Percentiles rank a stretch among this genome's conserved stretches.
Conservation (phyloP, 129 eudicot genomes). For the Lonicera japonica region DNA sequence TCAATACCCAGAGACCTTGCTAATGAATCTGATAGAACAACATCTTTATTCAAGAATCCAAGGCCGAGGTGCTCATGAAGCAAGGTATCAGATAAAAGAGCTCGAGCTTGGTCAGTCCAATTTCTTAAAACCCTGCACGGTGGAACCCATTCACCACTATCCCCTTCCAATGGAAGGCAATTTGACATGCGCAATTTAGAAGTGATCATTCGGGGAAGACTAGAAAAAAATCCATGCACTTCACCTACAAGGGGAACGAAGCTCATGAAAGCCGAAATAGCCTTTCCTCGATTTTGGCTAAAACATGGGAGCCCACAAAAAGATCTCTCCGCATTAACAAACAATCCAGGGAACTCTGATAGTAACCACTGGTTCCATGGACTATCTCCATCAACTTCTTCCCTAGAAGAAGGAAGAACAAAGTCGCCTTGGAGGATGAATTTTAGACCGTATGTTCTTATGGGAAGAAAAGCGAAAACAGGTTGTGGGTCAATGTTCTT, state of each 20-base stretch:
- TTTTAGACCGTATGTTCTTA: slow-evolving; percentile 80
- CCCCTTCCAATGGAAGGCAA: slow-evolving; percentile 68
- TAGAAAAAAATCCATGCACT: slow-evolving; percentile 84
- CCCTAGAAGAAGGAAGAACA: slow-evolving; percentile 93
- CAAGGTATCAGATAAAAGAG: slow-evolving; percentile 62
- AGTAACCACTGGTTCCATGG: slow-evolving; percentile 93
- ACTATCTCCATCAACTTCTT: slow-evolving; percentile 88
- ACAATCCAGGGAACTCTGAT: slow-evolving; percentile 69
- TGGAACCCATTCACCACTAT: slow-evolving; percentile 58
- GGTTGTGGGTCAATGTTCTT: slow-evolving; percentile 56
- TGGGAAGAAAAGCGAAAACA: slow-evolving; percentile 92
- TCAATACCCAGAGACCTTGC: slow-evolving; percentile 71
- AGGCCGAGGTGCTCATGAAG: slow-evolving; percentile 79
- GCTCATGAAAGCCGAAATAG: slow-evolving; percentile 61
- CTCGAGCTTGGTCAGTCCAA: slow-evolving; percentile 63
- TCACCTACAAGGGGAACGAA: slow-evolving; percentile 85
- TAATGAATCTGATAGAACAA: slow-evolving; percentile 54
- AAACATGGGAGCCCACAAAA: slow-evolving; percentile 75
- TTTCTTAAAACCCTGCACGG: slow-evolving; percentile 79
- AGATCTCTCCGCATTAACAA: slow-evolving; percentile 54
- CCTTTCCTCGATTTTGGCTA: slow-evolving; percentile 47
- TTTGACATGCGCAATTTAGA: slow-evolving; percentile 65
- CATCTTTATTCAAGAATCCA: slow-evolving; percentile 67
- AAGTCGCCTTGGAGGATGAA: slow-evolving; percentile 94
- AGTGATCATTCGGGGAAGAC: slow-evolving; percentile 81